These are phyloP conservation scores for Wakefieldia striispora DNA, from an alignment of 768 basidiomycete genomes.

Conservation along the genomic window DNA sequence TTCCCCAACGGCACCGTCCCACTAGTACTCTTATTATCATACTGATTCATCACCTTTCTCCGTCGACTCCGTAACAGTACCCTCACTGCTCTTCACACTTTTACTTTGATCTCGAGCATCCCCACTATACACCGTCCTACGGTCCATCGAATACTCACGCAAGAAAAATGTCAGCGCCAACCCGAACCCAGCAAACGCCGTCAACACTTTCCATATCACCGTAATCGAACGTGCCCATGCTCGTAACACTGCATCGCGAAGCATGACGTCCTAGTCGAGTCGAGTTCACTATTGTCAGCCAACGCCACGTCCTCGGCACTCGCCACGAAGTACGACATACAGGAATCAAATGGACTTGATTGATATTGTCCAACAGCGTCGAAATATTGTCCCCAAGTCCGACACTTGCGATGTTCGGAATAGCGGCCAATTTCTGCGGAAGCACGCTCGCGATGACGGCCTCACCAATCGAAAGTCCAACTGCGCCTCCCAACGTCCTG, in stretches of 20 bases:
- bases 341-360: conserved; percentile 35
- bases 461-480: conserved; percentile 69
- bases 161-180: conserved; percentile 55
- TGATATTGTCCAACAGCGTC: conserved; percentile 46
- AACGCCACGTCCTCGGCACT: too few relatives aligned
- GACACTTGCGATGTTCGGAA: conserved; percentile 31
- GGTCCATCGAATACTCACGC: conserved; percentile 57
- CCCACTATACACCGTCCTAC: conserved; percentile 38
- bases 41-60: too few relatives aligned
- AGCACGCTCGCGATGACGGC: conserved; percentile 62
- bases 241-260: conserved; percentile 51
- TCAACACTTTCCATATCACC: conserved; percentile 62
- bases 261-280: conserved; percentile 41
- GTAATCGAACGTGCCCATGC: conserved; percentile 64
- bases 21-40: too few relatives aligned
- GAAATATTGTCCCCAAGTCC: conserved; percentile 38
- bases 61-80: too few relatives aligned
- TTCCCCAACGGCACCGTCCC: too few relatives aligned
- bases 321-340: conserved; percentile 3
- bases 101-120: too few relatives aligned
- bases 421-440: conserved; percentile 27
- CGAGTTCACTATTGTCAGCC: not conserved
- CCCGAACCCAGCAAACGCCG: conserved; percentile 52
- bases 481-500: conserved; percentile 61
- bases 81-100: too few relatives aligned